These are phyloP conservation scores for Kwoniella newhampshirensis DNA, from an alignment of 768 basidiomycete genomes.

Conservation along the genomic window DNA sequence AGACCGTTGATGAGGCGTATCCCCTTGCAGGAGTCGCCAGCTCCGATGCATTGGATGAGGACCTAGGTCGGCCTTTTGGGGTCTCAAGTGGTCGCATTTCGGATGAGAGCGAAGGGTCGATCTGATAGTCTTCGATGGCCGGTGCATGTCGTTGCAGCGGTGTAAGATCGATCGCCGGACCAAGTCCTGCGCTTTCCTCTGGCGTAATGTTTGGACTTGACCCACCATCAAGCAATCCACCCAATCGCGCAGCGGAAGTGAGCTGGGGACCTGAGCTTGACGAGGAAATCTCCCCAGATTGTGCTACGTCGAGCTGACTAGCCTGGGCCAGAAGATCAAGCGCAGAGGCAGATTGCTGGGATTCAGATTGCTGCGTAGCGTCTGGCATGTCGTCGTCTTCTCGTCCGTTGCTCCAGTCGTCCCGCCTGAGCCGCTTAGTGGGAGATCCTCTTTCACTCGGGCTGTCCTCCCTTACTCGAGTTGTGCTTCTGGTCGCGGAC, in stretches of 20 bases:
- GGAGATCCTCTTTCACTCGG: conserved; percentile 23
- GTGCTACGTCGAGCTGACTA: conserved; percentile 34
- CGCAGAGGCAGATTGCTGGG: conserved; percentile 21
- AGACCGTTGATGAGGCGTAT: conserved; percentile 14
- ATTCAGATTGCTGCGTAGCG: not conserved
- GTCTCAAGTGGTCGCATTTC: conserved; percentile 12
- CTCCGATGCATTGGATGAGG: conserved; percentile 21
- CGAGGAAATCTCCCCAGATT: conserved; percentile 13
- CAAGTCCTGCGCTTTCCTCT: conserved; percentile 11
- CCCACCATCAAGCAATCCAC: conserved; percentile 9
- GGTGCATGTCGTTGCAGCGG: conserved; percentile 2
- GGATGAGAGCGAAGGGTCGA: conserved; percentile 27
- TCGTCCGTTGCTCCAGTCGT: conserved; percentile 8
- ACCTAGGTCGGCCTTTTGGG: conserved; percentile 21
- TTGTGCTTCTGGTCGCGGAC: conserved; percentile 39
- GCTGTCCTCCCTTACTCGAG: conserved; percentile 21
- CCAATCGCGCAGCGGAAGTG: conserved; percentile 12
- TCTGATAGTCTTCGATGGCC: conserved; percentile 25
- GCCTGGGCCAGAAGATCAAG: conserved; percentile 44
- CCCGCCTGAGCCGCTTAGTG: conserved; percentile 20
- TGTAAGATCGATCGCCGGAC: conserved; percentile 32
- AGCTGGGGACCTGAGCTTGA: conserved; percentile 9
- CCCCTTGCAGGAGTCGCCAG: conserved; percentile 18
- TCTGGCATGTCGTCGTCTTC: conserved; percentile 2
- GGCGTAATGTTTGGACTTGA: conserved; percentile 1